Conservation (phyloP, 208 protist genomes). For the Trichomonas vaginalis region DNA sequence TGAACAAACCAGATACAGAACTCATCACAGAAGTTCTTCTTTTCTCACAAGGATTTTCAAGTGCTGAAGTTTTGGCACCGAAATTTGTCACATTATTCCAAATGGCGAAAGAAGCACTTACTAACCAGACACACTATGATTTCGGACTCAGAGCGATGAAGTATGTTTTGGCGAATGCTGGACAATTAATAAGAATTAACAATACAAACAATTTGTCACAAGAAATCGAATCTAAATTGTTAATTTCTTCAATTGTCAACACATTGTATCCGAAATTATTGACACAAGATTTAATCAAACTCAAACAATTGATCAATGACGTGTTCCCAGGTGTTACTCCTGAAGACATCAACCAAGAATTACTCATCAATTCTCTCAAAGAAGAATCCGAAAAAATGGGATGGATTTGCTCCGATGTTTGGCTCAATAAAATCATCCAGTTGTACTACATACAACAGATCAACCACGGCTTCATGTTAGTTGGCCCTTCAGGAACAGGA, state of each 20-base stretch:
- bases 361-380: not conserved
- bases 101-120: not conserved
- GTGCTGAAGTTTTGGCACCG: constrained; percentile 71
- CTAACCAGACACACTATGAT: constrained; percentile 93
- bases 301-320: constrained; percentile 73
- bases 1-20: constrained; percentile 89
- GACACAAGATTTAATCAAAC: constrained; percentile 71
- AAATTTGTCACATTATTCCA: constrained; percentile 95
- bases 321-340: constrained; percentile 71
- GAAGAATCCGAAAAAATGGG: not conserved
- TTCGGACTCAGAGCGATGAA: constrained; percentile 99
- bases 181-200: constrained; percentile 23
- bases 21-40: constrained; percentile 96
- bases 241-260: constrained; percentile 71
- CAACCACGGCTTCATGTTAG: constrained; percentile 94
- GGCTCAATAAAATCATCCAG: constrained; percentile 88
- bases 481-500: constrained; percentile 84
- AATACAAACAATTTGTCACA: not conserved
- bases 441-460: constrained; percentile 82
- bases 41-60: constrained; percentile 92
- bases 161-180: constrained; percentile 81
- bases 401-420: constrained; percentile 46
- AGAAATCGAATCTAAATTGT: constrained; percentile 57
- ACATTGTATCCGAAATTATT: constrained; percentile 93
- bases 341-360: not conserved